Percentiles rank a stretch among this genome's conserved stretches.
Evolutionary conservation across 1,139 yeast species (phyloP).

Genomic region (Saccharomyces hybrid): DNA sequence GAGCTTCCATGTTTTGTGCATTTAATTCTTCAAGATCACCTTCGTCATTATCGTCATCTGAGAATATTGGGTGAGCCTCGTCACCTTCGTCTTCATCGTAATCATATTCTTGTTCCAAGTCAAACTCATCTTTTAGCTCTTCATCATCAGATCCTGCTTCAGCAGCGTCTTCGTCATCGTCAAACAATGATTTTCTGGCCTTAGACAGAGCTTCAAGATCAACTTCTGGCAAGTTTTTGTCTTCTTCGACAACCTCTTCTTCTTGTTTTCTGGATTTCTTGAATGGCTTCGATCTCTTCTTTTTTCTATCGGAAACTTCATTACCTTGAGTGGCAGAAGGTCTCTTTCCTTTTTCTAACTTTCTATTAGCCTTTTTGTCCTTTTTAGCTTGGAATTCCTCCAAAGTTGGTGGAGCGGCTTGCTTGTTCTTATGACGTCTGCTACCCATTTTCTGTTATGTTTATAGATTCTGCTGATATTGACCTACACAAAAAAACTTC

Average conservation of each 20-base stretch:
- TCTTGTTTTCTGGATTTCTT: conserved; percentile 29
- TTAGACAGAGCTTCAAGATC: conserved; percentile 56
- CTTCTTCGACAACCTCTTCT: conserved; percentile 32
- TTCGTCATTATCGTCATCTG: conserved; percentile 61
- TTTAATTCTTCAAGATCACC: conserved; percentile 78
- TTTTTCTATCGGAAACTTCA: conserved; percentile 16
- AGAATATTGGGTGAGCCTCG: conserved; percentile 70
- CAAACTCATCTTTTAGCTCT: conserved; percentile 48
- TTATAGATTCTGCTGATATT: not conserved
- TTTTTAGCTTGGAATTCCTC: conserved; percentile 70
- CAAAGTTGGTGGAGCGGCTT: conserved; percentile 78
- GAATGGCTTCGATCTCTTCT: conserved; percentile 11
- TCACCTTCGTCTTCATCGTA: conserved; percentile 43
- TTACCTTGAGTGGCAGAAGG: conserved; percentile 13
- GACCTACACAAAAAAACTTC: not conserved
- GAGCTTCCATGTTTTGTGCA: conserved; percentile 82
- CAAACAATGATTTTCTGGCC: conserved; percentile 71
- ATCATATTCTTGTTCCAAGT: conserved; percentile 47
- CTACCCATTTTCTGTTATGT: conserved; percentile 52
- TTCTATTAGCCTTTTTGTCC: conserved; percentile 35
- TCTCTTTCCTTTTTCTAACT: conserved; percentile 22
- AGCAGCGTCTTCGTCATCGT: conserved; percentile 58
- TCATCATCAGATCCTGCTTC: conserved; percentile 42
- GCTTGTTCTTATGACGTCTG: conserved; percentile 85
- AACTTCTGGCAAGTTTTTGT: conserved; percentile 51